Evolutionary conservation across 2,329 filamentous ascomycete species (phyloP).

Genomic region (Colletotrichum magnum): DNA sequence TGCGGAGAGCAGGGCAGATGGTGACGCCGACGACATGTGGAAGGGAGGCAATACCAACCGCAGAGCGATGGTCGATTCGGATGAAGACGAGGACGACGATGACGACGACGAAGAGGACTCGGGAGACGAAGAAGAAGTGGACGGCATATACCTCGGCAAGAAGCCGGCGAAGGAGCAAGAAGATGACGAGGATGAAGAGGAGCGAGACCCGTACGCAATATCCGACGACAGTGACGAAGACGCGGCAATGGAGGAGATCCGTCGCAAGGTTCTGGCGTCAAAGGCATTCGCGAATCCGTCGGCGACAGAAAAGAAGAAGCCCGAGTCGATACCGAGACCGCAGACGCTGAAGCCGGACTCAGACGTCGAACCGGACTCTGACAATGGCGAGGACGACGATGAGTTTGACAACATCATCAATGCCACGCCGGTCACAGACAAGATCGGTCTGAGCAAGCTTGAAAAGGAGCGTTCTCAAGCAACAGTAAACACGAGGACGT

Average conservation of each 20-base stretch:
- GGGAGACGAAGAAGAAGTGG: constrained; percentile 61
- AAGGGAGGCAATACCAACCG: constrained; percentile 91
- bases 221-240: constrained; percentile 88
- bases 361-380: constrained; percentile 80
- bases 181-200: constrained; percentile 59
- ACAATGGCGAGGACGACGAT: constrained; percentile 76
- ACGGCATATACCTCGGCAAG: constrained; percentile 74
- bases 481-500: constrained; percentile 64
- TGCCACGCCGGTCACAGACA: constrained; percentile 90
- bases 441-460: constrained; percentile 75
- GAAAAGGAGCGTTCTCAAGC: constrained; percentile 68
- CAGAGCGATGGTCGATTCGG: constrained; percentile 65
- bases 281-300: constrained; percentile 83
- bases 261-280: constrained; percentile 89
- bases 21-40: constrained; percentile 84
- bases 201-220: constrained; percentile 79
- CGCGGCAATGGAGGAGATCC: constrained; percentile 90
- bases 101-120: constrained; percentile 61
- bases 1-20: constrained; percentile 79
- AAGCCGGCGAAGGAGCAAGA: constrained; percentile 56
- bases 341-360: constrained; percentile 71
- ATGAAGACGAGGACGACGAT: constrained; percentile 66
- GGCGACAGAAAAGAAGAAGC: constrained; percentile 66
- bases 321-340: constrained; percentile 74
- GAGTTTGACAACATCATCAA: constrained; percentile 95